phyloP scores from a whole-genome alignment of 495 filamentous ascomycete species.

The Trichoderma asperelloides region DNA sequence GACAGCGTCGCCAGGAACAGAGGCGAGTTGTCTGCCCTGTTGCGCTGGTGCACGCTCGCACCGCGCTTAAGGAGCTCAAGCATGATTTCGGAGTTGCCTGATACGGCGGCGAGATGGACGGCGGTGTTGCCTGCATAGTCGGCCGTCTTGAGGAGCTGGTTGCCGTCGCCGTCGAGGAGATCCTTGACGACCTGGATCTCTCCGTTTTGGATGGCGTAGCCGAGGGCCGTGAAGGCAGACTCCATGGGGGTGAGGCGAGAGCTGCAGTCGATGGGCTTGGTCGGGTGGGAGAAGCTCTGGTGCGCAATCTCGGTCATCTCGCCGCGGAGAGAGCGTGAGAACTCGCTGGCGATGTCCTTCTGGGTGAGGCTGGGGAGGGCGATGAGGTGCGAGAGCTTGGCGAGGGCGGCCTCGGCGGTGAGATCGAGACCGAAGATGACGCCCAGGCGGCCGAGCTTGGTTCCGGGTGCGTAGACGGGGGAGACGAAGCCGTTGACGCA shows the following conservation, averaged over 20 bases:
- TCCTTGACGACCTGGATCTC: conserved; percentile 54
- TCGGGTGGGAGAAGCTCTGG: conserved; percentile 62
- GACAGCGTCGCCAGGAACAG: conserved; percentile 62
- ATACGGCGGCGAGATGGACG: conserved; percentile 48
- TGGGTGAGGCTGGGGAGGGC: conserved; percentile 54
- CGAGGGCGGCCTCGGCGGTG: conserved; percentile 88
- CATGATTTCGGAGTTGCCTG: conserved; percentile 47
- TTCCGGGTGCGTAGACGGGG: conserved; percentile 86
- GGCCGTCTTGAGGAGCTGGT: conserved; percentile 60
- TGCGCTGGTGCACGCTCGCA: conserved; percentile 79
- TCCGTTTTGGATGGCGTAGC: conserved; percentile 71
- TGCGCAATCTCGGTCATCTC: conserved; percentile 70
- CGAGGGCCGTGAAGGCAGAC: conserved; percentile 59
- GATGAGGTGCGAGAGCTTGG: conserved; percentile 85
- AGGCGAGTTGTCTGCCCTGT: conserved; percentile 71
- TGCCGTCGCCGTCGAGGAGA: conserved; percentile 54
- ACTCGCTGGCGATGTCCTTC: conserved; percentile 55
- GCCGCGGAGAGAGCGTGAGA: conserved; percentile 70
- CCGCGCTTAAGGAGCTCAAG: conserved; percentile 65
- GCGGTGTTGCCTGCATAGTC: conserved; percentile 94
- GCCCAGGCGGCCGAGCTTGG: conserved; percentile 73
- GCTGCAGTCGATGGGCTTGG: conserved; percentile 31
- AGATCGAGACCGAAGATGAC: conserved; percentile 90
- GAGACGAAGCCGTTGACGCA: conserved; percentile 83
- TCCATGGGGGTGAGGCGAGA: conserved; percentile 30